Conservation (phyloP, 495 filamentous ascomycete species). For the Aspergillus carlsbadensis region DNA sequence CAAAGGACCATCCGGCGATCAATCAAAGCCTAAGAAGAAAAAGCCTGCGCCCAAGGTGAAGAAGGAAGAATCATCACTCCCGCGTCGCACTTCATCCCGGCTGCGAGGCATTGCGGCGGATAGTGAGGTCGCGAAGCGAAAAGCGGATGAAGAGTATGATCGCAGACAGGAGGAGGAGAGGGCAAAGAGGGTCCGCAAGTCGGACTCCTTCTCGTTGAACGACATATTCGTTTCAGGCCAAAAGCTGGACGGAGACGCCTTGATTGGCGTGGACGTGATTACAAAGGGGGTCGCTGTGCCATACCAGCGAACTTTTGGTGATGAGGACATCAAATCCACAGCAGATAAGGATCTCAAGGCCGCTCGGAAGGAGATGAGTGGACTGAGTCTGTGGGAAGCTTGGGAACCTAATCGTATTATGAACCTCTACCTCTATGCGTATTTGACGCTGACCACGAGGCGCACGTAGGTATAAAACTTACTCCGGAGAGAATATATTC, state of each 20-base stretch:
- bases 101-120: conserved; percentile 66
- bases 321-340: conserved; percentile 78
- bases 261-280: conserved; percentile 54
- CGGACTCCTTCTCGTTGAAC: conserved; percentile 67
- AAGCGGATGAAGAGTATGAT: conserved; percentile 70
- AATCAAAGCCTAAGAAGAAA: conserved; percentile 49
- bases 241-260: conserved; percentile 48
- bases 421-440: background rate
- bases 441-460: background rate
- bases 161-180: conserved; percentile 58
- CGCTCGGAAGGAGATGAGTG: conserved; percentile 77
- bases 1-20: conserved; percentile 23
- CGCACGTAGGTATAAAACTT: conserved; percentile 75
- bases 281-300: conserved; percentile 70
- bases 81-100: conserved; percentile 65
- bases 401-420: conserved; percentile 70
- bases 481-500: conserved; percentile 87
- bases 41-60: conserved; percentile 48
- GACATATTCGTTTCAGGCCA: conserved; percentile 80
- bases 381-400: conserved; percentile 74
- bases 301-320: conserved; percentile 76
- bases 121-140: conserved; percentile 74
- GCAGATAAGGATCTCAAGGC: conserved; percentile 73
- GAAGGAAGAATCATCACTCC: conserved; percentile 43
- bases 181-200: conserved; percentile 69